phyloP scores from a whole-genome alignment of 2,329 filamentous ascomycete species.

The Basipetospora chlamydospora region DNA sequence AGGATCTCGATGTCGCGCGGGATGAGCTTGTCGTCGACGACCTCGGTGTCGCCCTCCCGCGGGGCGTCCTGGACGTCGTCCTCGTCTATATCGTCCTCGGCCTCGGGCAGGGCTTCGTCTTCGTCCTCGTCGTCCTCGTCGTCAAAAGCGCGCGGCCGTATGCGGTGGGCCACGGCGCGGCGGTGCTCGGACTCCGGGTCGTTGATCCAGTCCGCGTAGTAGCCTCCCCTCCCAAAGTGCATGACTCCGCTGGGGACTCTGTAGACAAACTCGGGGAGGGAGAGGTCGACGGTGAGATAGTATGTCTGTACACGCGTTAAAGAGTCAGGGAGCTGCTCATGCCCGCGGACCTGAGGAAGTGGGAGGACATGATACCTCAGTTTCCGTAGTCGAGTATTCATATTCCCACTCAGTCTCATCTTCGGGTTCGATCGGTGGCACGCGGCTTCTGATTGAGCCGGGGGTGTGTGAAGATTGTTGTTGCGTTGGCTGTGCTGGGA shows the following conservation, averaged over 20 bases:
- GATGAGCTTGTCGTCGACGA: constrained; percentile 4
- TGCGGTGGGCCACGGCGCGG: constrained; percentile 5
- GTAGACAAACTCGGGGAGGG: constrained; percentile 37
- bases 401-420: constrained; percentile 52
- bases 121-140: constrained; percentile 15
- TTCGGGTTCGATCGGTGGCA: constrained; percentile 11
- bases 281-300: constrained; percentile 49
- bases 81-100: constrained; percentile 15
- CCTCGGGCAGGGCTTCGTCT: constrained; percentile 18
- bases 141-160: constrained; percentile 7
- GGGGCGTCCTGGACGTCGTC: constrained; percentile 3
- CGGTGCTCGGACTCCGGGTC: constrained; percentile 7
- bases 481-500: no score
- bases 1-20: constrained; percentile 55
- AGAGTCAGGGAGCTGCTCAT: no score
- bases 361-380: constrained; percentile 30
- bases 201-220: constrained; percentile 15
- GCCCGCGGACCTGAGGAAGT: no score
- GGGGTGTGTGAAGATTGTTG: not conserved
- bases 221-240: constrained; percentile 9
- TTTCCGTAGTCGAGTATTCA: constrained; percentile 50
- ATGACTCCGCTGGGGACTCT: constrained; percentile 7
- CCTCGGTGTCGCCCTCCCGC: constrained; percentile 3
- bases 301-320: no score
- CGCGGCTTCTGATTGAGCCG: constrained; percentile 5